Percentiles rank a stretch among this genome's conserved stretches.
These are phyloP conservation scores for Curvularia eragrostidis DNA, from an alignment of 2,329 filamentous ascomycete genomes.

Conservation along the genomic window DNA sequence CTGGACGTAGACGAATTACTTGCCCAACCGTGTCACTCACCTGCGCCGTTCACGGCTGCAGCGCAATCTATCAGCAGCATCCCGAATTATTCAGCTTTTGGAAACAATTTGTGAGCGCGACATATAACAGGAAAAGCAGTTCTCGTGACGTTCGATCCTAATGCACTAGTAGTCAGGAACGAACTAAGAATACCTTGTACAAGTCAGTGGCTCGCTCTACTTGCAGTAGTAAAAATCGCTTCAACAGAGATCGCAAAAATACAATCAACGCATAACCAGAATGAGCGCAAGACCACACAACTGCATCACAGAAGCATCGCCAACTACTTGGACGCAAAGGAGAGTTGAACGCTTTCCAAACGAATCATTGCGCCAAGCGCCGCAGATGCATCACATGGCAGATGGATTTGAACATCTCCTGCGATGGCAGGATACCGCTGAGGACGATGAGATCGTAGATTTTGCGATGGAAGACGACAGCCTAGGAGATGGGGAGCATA, in stretches of 20 bases:
- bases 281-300: conserved; percentile 7
- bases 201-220: conserved; percentile 65
- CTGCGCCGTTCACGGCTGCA: conserved; percentile 56
- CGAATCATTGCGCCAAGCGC: background rate
- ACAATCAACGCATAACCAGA: conserved; percentile 13
- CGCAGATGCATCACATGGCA: background rate
- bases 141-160: conserved; percentile 62
- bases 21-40: conserved; percentile 66
- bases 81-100: conserved; percentile 62
- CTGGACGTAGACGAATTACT: conserved; percentile 75
- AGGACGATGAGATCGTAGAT: conserved; percentile 14
- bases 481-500: conserved; percentile 15
- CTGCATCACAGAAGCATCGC: background rate
- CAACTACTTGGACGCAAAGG: conserved; percentile 9
- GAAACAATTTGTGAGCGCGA: conserved; percentile 64
- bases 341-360: conserved; percentile 10
- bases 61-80: conserved; percentile 39
- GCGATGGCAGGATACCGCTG: conserved; percentile 16
- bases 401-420: conserved; percentile 42
- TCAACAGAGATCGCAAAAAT: conserved; percentile 36
- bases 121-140: conserved; percentile 71
- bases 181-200: conserved; percentile 59
- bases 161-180: conserved; percentile 58
- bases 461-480: conserved; percentile 13
- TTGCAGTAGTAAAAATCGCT: conserved; percentile 64